Evolutionary conservation across 352 stramenopile species (phyloP), one percentile per base, ranked within the genome.

Genomic region (Phytophthora multivora): DNA sequence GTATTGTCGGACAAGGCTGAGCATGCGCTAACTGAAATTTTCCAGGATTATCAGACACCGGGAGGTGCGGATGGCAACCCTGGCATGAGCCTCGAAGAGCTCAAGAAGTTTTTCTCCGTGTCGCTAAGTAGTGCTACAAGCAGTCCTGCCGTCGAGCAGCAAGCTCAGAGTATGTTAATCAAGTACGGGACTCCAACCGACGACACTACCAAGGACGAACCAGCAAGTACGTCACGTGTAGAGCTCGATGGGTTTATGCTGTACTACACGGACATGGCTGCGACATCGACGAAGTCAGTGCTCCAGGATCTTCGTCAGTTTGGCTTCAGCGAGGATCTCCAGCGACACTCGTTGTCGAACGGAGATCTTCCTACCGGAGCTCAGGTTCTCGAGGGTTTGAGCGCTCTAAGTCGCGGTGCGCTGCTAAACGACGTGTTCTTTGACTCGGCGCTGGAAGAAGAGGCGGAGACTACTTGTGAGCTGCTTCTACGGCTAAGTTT

Each of bases 391-490:
- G 63, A 75, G 23, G 62, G 55, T 0, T 42, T 96, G 39, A 88
- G 71, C 25, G 38, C 73, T 10, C 49, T 96, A 45, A 94, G 86
- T 50, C 80, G 79, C 2, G 61, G 51, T 33, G 81, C 88, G 15
- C 59, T 96, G 16, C 59, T 89, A 1, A 93, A 86, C 31, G 81
- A 93, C 21, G 83, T 89, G 11, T 95, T 96, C 57, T 86, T 96
- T 28, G 86, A 96, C 49, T 90, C 84, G 21, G 88, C 86, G 13
- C 72, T 96, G 4, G 88, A 96, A 54, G 88, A 96, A 68, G 86
- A 96, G 61, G 85, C 86, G 15, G 88, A 96, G 48, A 93, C 82
- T 4, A 86, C 88, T 13, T 73, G 73, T 9, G 86, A 96, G 31
- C 60, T 96, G 33, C 49, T 96, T 35, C 45, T 93, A 13, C 80